Base-by-base conservation (phyloP, 345 rosid genomes). In the Ceriops zippeliana region DNA sequence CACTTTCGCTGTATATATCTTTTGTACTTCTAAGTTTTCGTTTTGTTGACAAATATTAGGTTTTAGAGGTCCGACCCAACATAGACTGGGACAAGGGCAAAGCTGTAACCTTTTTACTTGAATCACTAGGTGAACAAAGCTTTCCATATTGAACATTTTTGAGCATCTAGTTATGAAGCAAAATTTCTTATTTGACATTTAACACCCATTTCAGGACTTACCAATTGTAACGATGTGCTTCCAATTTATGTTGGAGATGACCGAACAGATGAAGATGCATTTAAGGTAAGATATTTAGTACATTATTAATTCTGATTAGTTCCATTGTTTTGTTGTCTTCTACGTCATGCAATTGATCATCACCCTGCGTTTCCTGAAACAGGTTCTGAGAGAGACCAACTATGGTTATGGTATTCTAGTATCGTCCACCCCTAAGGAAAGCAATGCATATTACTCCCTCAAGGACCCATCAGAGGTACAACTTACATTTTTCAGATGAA, bases 201-300 rank as follows among this genome's bases (percentile, higher is more conserved):
- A 3, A 13, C 49, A 13, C 3, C 17, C 49, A 15, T 19, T 80
- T 51, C 70, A 93, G 98, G 90, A 8, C 80, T 93, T 27, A 82
- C 62, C 64, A 80, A 89, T 56, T 71, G 90, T 32, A 87, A 89
- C 13, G 96, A 90, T 16, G 96, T 95, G 65, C 91, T 95, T 42
- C 99, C 99, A 31, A 95, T 95, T 63, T 95, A 95, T 74, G 87
- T 95, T 1, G 98, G 98, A 47, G 98, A 93, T 81, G 98, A 93
- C 77, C 79, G 85, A 70, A 93, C 98, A 58, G 99, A 95, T 65
- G 97, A 95, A 85, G 99, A 95, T 86, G 99, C 99, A 16, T 95
- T 95, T 63, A 87, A 88, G 89, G 98, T 88, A 70, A 51, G 16
- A 34, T 46, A 46, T 21, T 2, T 19, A 7, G 22, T 28, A 9